Evolutionary conservation across 495 filamentous ascomycete genomes (phyloP).

Genomic region (Chaetomium cochliodes): DNA sequence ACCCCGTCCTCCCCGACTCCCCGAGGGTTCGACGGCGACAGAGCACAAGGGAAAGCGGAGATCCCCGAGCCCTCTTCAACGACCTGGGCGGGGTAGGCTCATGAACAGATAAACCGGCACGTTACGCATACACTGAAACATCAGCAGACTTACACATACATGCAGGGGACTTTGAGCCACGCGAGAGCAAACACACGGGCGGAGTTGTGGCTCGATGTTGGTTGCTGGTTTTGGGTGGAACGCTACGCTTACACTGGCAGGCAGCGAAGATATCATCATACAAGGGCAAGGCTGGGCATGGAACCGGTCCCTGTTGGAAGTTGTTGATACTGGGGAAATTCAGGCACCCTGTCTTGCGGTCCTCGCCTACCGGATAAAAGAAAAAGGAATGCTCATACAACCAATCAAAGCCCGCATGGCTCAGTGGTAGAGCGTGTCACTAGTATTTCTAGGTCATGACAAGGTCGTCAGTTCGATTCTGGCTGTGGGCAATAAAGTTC

Average conservation of each 20-base stretch:
- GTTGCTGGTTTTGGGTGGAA: neutral
- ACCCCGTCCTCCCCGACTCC: neutral
- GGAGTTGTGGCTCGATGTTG: neutral
- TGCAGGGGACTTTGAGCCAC: slow-evolving; percentile 6
- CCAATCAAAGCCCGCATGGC: slow-evolving; percentile 21
- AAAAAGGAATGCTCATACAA: neutral
- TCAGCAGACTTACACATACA: neutral
- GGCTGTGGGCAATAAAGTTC: slow-evolving; percentile 26
- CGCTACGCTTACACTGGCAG: neutral
- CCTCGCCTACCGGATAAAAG: neutral
- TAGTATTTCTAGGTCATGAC: slow-evolving; percentile 19
- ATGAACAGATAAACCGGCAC: neutral
- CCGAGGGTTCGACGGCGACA: neutral
- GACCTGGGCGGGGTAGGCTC: neutral
- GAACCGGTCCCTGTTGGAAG: too few relatives aligned
- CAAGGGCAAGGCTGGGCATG: too few relatives aligned
- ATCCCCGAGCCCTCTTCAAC: neutral
- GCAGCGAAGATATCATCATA: too few relatives aligned
- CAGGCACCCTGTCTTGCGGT: too few relatives aligned
- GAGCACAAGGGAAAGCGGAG: neutral
- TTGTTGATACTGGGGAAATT: too few relatives aligned
- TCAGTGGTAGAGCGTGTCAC: slow-evolving; percentile 29
- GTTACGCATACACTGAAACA: slow-evolving; percentile 7
- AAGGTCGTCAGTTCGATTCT: slow-evolving; percentile 30
- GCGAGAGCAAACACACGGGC: neutral